Percentiles rank a stretch among this genome's conserved stretches.
These are phyloP conservation scores for Trametes sp. DNA, from an alignment of 1,284 basidiomycete genomes.

Conservation along the genomic window DNA sequence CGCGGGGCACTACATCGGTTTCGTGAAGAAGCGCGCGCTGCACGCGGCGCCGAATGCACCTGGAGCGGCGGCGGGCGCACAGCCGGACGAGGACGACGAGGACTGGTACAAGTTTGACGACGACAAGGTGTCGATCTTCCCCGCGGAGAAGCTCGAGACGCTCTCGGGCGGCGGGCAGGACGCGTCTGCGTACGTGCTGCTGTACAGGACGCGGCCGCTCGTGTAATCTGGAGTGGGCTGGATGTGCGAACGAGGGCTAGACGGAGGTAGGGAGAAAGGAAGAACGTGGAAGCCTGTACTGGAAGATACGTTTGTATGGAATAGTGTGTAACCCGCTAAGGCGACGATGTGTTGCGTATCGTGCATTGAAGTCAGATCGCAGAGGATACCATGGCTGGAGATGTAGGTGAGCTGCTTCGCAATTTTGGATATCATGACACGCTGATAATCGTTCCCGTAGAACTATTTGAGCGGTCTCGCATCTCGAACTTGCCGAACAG, in stretches of 20 bases:
- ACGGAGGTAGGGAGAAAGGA: not conserved
- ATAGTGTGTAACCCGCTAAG: not conserved
- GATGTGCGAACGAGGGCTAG: not conserved
- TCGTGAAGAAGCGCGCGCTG: constrained; percentile 81
- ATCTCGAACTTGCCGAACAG: too few relatives aligned
- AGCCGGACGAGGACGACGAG: constrained; percentile 63
- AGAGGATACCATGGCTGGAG: not conserved
- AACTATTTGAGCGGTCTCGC: too few relatives aligned
- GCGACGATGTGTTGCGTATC: not conserved
- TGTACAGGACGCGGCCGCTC: constrained; percentile 70
- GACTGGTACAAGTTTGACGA: constrained; percentile 95
- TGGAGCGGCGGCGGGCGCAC: constrained; percentile 21
- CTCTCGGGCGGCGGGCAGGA: constrained; percentile 91
- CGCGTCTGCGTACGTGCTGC: constrained; percentile 85
- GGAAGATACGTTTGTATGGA: constrained; percentile 4
- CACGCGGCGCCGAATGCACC: constrained; percentile 40
- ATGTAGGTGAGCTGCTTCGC: not conserved
- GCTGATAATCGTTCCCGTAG: too few relatives aligned
- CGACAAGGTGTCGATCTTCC: constrained; percentile 87
- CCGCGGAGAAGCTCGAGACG: constrained; percentile 80
- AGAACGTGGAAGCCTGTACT: not conserved
- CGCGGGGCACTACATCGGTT: constrained; percentile 93
- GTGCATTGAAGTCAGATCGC: too few relatives aligned
- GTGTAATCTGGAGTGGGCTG: too few relatives aligned
- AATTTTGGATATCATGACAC: too few relatives aligned